Base-by-base conservation (phyloP, 2,329 filamentous ascomycete species). In the Ophiostoma tasmaniense region DNA sequence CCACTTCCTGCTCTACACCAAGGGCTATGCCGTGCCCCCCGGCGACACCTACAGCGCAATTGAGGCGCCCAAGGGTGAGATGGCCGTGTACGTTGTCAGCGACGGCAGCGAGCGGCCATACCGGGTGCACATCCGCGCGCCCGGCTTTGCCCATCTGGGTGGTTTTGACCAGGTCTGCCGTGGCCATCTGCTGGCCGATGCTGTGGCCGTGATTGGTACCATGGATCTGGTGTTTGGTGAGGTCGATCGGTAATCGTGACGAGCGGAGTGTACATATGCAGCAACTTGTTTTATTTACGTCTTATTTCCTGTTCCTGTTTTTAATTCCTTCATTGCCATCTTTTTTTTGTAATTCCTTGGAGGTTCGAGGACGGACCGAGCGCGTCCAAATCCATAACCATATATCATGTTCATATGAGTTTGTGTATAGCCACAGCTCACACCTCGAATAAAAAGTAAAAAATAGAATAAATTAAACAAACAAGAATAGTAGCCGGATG, bases 51-150 rank as follows among this genome's bases (percentile, higher is more conserved):
- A 99, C 85, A 93, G 90, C 64, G 94, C 90, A 72, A 99, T 99
- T 73, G 95, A 99, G 84, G 95, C 96, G n/a, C 95, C 95, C 71
- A 99, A 99, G 89, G 95, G 95, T 76, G 95, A 99, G 84, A 99
- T 99, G 95, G 95, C 90, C 79, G 95, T 99, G 62, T 99, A 90
- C 79, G 82, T 99, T 67, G 95, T 99, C 76, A 96, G 91, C 78
- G 95, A 99, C 78, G 95, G 95, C 73, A 95, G 89, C 78, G 95
- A 99, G 86, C 86, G 95, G 77, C 95, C 95, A 64, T 99, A 99
- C 83, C 87, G 96, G 76, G 97, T 95, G 82, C 96, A 97, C 84
- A 97, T 99, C 75, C 89, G 95, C 75, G 94, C 96, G 50, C 95
- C 95, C 70, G 95, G 95, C 72, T 99, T 99, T 77, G 95, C 95